Evolutionary conservation across 805 yeast genomes (phyloP), one percentile per base, ranked within the genome.

Genomic region (Candida silvicultrix): DNA sequence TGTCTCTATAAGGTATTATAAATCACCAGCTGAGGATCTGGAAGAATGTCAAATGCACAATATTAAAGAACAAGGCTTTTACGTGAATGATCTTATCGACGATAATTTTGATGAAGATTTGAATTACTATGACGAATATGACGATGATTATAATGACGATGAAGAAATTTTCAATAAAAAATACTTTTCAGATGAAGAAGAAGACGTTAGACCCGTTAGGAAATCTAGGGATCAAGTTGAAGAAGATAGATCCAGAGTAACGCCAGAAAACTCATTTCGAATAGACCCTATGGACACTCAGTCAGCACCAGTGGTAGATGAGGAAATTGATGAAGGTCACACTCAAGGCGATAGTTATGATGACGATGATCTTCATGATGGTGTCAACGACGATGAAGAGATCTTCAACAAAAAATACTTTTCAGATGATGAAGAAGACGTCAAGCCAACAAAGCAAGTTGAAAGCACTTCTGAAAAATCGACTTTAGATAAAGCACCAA

Each of bases 1-100:
- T 45, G 65, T 75, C 1, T 78, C 83, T 0, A 70, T 74, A 20
- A 73, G 75, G 47, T 78, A 78, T 56, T 78, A 80, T 56, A 74
- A 74, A 44, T 54, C 58, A 4, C 53, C 51, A 4, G 42, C 46
- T 5, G 57, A 65, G 40, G 49, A 52, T 1, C 48, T 51, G 2
- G 38, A 41, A 8, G 52, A 50, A 7, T 14, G 38, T 19, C 47
- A 48, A 16, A 37, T 40, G 8, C 45, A 43, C 1, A 55, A 58
- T 3, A 64, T 56, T 19, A 62, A 64, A 2, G 51, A 52, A 14
- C 60, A 56, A 14, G 65, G 65, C 11, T 62, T 66, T 25, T 71
- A 71, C 36, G 52, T 70, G 15, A 67, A 69, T 52, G 74, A 69
- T 45, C 45, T 63, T 31, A 62, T 66, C 42, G 73, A 67, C 37